Conservation (phyloP, 139 green algal genomes). For the Chlorella sp. region DNA sequence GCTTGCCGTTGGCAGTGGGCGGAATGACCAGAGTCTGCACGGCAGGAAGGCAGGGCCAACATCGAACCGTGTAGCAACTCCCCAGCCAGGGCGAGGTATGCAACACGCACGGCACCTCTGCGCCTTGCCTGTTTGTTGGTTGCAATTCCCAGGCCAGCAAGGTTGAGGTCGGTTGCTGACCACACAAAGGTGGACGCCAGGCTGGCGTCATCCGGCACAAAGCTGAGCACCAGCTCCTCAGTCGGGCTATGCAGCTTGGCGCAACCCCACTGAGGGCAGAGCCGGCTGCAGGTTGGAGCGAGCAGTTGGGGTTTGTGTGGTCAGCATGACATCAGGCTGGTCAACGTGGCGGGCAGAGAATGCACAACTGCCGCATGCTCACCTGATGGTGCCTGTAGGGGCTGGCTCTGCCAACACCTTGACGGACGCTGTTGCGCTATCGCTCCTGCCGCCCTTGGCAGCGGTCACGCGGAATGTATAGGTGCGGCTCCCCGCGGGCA, state of each 20-base stretch:
- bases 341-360: too few species aligned
- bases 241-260: slow-evolving; percentile 6
- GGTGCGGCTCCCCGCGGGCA: not conserved
- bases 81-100: too few species aligned
- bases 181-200: not conserved
- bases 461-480: not conserved
- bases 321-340: too few species aligned
- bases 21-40: not conserved
- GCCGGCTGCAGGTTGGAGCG: not conserved
- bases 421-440: not conserved
- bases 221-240: not conserved
- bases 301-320: too few species aligned
- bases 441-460: slow-evolving; percentile 1
- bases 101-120: too few species aligned
- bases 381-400: not conserved
- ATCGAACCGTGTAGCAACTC: too few species aligned
- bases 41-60: too few species aligned
- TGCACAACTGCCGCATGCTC: not conserved
- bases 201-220: not conserved
- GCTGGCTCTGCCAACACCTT: not conserved
- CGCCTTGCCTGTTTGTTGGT: not conserved
- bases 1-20: not conserved
- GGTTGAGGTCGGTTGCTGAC: not conserved
- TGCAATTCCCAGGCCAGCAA: not conserved
- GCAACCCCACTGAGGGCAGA: not conserved